Percentiles rank a stretch among this genome's conserved stretches.
phyloP scores from a whole-genome alignment of 1,284 basidiomycete genomes.

The Coniferiporia sulphurascens region DNA sequence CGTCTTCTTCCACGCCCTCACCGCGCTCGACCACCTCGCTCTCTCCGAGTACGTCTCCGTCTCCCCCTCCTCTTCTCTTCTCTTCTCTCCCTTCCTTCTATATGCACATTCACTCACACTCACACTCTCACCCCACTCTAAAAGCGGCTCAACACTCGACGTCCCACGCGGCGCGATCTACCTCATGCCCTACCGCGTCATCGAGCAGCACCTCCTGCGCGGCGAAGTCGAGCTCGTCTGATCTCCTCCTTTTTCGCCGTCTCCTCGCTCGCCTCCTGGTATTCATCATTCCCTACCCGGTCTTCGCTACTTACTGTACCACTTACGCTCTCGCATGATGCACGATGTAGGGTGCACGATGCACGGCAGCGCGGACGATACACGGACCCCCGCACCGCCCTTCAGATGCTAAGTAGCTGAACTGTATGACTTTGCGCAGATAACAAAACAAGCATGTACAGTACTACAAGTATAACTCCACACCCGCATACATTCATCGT shows the following conservation, averaged over 20 bases:
- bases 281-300: too few species aligned
- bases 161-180: slow-evolving; percentile 70
- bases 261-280: too few species aligned
- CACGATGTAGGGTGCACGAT: too few species aligned
- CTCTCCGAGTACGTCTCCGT: slow-evolving; percentile 61
- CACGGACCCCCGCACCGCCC: too few species aligned
- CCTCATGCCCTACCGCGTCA: slow-evolving; percentile 60
- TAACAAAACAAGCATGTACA: too few species aligned
- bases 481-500: too few species aligned
- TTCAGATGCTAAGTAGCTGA: too few species aligned
- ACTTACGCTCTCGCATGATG: too few species aligned
- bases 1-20: slow-evolving; percentile 75
- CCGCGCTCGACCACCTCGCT: slow-evolving; percentile 62
- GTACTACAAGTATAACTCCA: too few species aligned
- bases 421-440: too few species aligned
- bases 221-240: slow-evolving; percentile 72
- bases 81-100: neutral
- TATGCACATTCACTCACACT: slow-evolving; percentile 7
- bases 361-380: too few species aligned
- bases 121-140: neutral
- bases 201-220: slow-evolving; percentile 63
- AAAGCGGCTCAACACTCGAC: slow-evolving; percentile 55
- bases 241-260: neutral
- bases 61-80: slow-evolving; percentile 3
- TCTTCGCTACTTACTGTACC: too few species aligned